Percentiles rank a stretch among this genome's conserved stretches.
phyloP scores from a whole-genome alignment of 768 basidiomycete species.

The Strobilomyces confusus region DNA sequence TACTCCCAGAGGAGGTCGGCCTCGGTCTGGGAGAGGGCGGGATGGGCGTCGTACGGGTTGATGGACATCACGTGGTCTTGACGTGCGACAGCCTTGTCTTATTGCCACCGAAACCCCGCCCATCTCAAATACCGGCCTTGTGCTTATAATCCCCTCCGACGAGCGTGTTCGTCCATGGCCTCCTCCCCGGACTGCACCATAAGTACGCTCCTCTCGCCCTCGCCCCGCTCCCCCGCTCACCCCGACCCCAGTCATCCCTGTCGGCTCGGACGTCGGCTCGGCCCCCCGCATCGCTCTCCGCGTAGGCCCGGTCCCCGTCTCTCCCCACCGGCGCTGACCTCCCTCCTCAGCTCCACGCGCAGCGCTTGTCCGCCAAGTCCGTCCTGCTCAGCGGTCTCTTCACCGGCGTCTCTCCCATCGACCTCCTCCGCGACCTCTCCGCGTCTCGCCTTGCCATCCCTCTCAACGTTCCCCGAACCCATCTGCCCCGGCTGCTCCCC shows the following conservation, averaged over 20 bases:
- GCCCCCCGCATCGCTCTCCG: conserved; percentile 53
- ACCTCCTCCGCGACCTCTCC: conserved; percentile 45
- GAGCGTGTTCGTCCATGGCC: too few relatives aligned
- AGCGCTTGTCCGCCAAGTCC: conserved; percentile 82
- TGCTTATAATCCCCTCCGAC: neutral
- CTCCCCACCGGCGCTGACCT: conserved; percentile 5
- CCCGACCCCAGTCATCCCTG: conserved; percentile 40
- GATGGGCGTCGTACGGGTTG: conserved; percentile 75
- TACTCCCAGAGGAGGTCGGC: conserved; percentile 90
- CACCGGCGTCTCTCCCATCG: conserved; percentile 58
- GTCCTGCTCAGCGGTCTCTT: conserved; percentile 67
- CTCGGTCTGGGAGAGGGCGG: conserved; percentile 62
- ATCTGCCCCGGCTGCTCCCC: conserved; percentile 65
- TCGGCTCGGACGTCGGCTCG: conserved; percentile 37
- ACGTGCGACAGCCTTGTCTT: neutral
- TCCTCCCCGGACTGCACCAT: conserved; percentile 63
- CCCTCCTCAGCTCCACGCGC: conserved; percentile 61
- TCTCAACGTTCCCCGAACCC: conserved; percentile 40
- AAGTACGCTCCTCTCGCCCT: conserved; percentile 38
- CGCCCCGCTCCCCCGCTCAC: neutral
- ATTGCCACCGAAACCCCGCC: neutral
- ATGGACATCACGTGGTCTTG: neutral
- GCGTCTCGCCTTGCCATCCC: conserved; percentile 25
- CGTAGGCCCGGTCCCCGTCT: conserved; percentile 36
- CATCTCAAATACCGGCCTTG: neutral